Base-by-base conservation (phyloP, 2,329 filamentous ascomycete species). In the Aspergillus fijiensis region DNA sequence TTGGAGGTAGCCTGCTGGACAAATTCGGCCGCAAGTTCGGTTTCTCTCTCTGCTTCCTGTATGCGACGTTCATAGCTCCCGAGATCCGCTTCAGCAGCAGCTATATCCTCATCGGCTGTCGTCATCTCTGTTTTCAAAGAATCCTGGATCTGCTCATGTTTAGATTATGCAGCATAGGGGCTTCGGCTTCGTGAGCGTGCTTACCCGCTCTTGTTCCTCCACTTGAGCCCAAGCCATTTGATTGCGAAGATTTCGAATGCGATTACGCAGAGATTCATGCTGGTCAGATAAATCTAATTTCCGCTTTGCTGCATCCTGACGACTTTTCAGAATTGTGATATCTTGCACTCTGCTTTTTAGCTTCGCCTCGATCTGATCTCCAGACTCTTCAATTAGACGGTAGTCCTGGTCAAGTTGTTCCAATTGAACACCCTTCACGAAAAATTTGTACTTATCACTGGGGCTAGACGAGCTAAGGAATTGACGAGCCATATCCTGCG, bases 371-470 rank as follows among this genome's bases (percentile, higher is more conserved):
- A 88, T 91, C 35, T 85, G 85, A 64, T 96, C 90, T 21, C 95
- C 81, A 3, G 86, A 89, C 65, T 96, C 89, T 62, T 89, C 87
- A 14, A 97, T 87, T 59, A 96, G 81, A 60, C 88, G 86, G 75
- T 99, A 99, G 71, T 99, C 95, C 63, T 91, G 88, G 72, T 96
- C 92, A 10, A 99, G 83, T 67, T 94, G 89, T 73, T 98, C 92
- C 0, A 99, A 84, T 69, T 98, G 93, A 0, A 96, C 96, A 27
- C 95, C 95, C 68, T 93, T 92, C 61, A 96, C 85, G 72, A 99
- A 99, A 70, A 97, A 97, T 67, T 91, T 95, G 81, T 98, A 99
- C 74, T 99, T 99, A 61, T 94, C 88, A 3, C 85, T 80, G 0
- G 92, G 86, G 2, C 87, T 90, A 12, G 95, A 94, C 39, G 88